Base-by-base conservation (phyloP, 1,284 basidiomycete species). In the Rhodotorula sp. region DNA sequence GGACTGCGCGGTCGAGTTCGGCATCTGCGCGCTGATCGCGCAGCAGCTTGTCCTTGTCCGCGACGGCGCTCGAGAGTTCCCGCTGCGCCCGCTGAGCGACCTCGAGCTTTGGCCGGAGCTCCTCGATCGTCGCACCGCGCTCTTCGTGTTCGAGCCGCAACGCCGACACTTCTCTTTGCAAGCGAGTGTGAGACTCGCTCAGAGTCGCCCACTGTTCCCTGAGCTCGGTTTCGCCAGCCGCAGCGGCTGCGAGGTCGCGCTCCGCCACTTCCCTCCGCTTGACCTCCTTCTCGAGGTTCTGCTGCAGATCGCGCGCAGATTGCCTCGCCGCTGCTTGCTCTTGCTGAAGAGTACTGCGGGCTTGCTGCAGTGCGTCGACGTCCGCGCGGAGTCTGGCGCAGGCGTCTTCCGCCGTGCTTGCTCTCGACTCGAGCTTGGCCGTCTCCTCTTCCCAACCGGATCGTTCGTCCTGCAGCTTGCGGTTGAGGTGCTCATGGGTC, bases 41-140 rank as follows among this genome's bases (percentile, higher is more conserved):
- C 79, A 97, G 87, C 63, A 89, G 85, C 23, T 90, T 86, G 72
- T 95, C 92, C 76, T 93, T 90, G 79, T 93, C 91, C 18, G 65
- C 68, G 5, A 78, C 47, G n/a, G 66, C 64, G 46, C 58, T 49
- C 43, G 67, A 39, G 0, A 74, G 51, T 20, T 68, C 68, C 29
- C 65, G 61, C 34, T 77, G 62, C 23, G 48, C 58, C 20, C 57
- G 58, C 46, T 64, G 56, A 10, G 46, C 60, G 4, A 60, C 62
- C 7, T 58, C 26, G 14, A 71, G 58, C 16, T 29, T 46, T 8
- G 29, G 29, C 15, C 62, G 64, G 29, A 69, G 58, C 23, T 74
- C 73, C 1, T 56, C 62, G 10, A 72, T 49, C 16, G 54, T 43
- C 48, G 67, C 39, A 1, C 51, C 48, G 8, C 47, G 65, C 39